Base-by-base conservation (phyloP, 805 yeast genomes). In the Saturnispora ahearnii region DNA sequence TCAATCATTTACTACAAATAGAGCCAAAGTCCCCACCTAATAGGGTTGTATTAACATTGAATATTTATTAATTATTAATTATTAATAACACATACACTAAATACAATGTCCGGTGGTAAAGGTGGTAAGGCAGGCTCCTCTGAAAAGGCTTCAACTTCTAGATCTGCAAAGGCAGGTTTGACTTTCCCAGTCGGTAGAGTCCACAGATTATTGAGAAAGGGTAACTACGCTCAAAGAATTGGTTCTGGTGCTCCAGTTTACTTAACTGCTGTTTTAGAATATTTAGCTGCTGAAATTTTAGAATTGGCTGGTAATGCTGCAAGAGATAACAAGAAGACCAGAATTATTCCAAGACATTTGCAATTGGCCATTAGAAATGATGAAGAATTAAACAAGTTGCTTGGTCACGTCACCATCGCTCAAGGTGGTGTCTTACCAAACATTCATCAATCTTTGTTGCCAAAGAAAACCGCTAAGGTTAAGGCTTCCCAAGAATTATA, bases 111-210 rank as follows among this genome's bases (percentile, higher is more conserved):
- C 61, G 85, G 87, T 66, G 87, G 87, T 66, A 82, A 83, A 77
- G 88, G 88, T 65, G 93, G 93, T 69, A 90, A 90, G 77, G 96
- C 96, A 69, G 95, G 96, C 68, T 78, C 95, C 61, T 73, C 95
- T 64, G 90, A 88, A 71, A 91, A 91, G 77, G 89, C 95, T 66
- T 84, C 97, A 68, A 93, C 91, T 78, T 86, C 97, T 51, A 88
- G 98, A 83, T 91, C 98, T 62, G 84, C 96, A 58, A 91, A 89
- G 80, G 97, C 98, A 69, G 98, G 97, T 73, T 82, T 91, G 69
- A 87, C 95, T 65, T 91, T 91, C 95, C 98, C 98, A 77, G 98
- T 91, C 61, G 98, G 98, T 73, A 90, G 98, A 83, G 93, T 91
- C 62, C 96, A 91, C 80, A 84, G 97, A 77, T 80, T 90, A 63